Conservation (phyloP, 768 basidiomycete species). For the Termitomyces sp. region DNA sequence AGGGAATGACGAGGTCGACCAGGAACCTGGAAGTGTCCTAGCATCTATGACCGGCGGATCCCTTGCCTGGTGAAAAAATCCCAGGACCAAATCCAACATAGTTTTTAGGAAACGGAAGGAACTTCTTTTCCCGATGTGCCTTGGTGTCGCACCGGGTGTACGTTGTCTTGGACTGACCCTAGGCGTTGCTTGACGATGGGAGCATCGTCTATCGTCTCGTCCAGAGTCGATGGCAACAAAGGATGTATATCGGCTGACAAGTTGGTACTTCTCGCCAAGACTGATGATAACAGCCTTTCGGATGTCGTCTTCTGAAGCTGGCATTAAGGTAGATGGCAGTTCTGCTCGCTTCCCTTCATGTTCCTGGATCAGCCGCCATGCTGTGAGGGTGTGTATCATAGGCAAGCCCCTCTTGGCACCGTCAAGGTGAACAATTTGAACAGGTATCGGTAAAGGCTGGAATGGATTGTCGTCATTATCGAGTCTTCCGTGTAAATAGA, state of each 20-base stretch:
- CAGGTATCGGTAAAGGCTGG: constrained; percentile 25
- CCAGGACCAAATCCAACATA: constrained; percentile 1
- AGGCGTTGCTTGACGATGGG: background rate
- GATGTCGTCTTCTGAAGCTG: constrained; percentile 30
- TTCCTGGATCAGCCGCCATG: constrained; percentile 52
- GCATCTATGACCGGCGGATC: background rate
- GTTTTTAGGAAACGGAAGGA: background rate
- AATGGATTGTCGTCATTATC: constrained; percentile 30
- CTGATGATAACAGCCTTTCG: constrained; percentile 44
- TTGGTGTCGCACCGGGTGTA: background rate
- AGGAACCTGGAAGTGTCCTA: constrained; percentile 19
- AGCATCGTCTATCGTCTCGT: constrained; percentile 16
- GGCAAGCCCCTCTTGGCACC: constrained; percentile 30
- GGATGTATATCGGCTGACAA: constrained; percentile 51
- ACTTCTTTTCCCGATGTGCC: background rate
- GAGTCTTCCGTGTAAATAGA: constrained; percentile 32
- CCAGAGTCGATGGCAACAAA: constrained; percentile 51
- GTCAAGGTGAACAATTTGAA: constrained; percentile 29
- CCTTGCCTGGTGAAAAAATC: background rate
- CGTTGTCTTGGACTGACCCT: background rate
- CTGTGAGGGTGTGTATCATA: constrained; percentile 53
- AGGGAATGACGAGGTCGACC: constrained; percentile 14
- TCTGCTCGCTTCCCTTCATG: constrained; percentile 34
- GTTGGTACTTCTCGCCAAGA: constrained; percentile 48
- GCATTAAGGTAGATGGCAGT: constrained; percentile 26